Evolutionary conservation across 148 eudicot species (phyloP).

Genomic region (Salicornia ramosissima): DNA sequence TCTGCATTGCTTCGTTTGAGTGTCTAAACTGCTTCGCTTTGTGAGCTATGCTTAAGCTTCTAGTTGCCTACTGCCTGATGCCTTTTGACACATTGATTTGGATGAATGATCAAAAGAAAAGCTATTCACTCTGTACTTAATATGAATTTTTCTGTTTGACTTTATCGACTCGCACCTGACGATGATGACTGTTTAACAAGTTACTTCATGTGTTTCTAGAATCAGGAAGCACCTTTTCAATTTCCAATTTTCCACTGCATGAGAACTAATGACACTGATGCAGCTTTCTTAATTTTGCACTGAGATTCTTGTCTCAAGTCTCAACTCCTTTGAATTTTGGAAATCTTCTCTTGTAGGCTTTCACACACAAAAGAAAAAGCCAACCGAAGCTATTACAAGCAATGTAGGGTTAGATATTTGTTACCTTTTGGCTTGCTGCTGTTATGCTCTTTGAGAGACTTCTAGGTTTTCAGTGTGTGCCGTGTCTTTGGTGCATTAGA

Average conservation of each 20-base stretch:
- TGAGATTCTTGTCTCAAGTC: constrained; percentile 7
- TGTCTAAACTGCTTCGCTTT: not conserved
- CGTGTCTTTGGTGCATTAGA: not conserved
- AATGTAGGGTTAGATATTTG: constrained; percentile 6
- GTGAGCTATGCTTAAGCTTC: not conserved
- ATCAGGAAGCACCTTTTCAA: not conserved
- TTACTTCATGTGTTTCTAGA: not conserved
- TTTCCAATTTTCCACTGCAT: not conserved
- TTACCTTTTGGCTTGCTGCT: not conserved
- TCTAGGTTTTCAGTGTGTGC: not conserved
- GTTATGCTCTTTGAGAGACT: not conserved
- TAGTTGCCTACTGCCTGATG: not conserved
- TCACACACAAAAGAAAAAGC: not conserved
- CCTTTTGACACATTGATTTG: not conserved
- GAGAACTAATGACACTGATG: not conserved
- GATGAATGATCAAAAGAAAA: not conserved
- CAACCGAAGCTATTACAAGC: constrained; percentile 1
- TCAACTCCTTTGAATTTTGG: not conserved
- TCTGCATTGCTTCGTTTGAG: not conserved
- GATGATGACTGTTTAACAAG: not conserved
- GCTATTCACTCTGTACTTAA: not conserved
- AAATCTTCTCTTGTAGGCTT: constrained; percentile 12
- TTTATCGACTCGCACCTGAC: not conserved
- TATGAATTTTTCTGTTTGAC: not conserved
- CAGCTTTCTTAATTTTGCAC: constrained; percentile 1